Evolutionary conservation across 1,139 yeast species (phyloP), one percentile per base, ranked within the genome.

Genomic region (Yamadazyma pseudoaaseri): DNA sequence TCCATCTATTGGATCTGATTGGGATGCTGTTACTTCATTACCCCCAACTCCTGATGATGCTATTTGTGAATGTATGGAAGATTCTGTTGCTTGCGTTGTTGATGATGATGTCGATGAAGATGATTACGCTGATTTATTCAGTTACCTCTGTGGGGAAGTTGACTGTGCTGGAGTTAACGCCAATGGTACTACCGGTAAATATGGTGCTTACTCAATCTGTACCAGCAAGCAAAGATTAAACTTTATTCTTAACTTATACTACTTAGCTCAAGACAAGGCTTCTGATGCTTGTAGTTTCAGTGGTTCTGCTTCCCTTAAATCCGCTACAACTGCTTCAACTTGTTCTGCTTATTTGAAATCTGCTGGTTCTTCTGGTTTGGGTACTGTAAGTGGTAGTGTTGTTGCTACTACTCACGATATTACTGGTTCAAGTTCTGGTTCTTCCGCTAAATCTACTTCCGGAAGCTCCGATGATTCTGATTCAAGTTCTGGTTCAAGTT

Each of bases 31-130:
- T 18, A 49, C 64, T 20, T 48, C 41, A 15, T 64, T 69, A 45
- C 75, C 75, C 24, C 75, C 74, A 38, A 66, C 73, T 27, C 74
- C 75, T 16, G 69, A 68, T 44, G 49, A 58, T 26, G 52, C 46
- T 16, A 48, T 54, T 25, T 69, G 75, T 58, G 56, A 60, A 29
- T 69, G 75, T 55, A 51, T 66, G 48, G 50, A 53, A 3, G 37
- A 47, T 25, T 47, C 71, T 6, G 56, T 65, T 36, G 45, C 48
- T 22, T 69, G 75, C 60, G 70, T 64, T 17, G 62, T 65, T 14
- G 45, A 49, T 20, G 53, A 51, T 27, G 50, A 51, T 33, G 69
- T 67, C 26, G 54, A 52, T 26, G 37, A 41, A 13, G 50, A 54
- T 23, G 60, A 64, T 36, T 69, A 65, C 42, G 65, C 60, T 27